Base-by-base conservation (phyloP, 2,329 filamentous ascomycete genomes). In the Mariannaea elegans region DNA sequence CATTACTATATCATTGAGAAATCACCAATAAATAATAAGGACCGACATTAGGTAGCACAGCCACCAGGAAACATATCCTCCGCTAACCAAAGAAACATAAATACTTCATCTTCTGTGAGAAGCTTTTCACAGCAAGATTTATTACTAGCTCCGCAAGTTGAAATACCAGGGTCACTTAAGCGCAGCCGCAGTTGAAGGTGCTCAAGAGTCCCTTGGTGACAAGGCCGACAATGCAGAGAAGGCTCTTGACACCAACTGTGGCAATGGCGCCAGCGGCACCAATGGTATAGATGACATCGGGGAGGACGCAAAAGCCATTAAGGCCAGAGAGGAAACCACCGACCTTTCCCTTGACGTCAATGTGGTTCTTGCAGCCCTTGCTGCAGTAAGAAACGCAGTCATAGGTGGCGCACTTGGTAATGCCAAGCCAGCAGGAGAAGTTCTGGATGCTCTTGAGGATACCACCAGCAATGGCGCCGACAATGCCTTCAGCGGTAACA, bases 361-460 rank as follows among this genome's bases (percentile, higher is more conserved):
- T 67, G 71, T 73, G 72, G 74, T 78, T 78, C 64, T 70, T 68
- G 70, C 76, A 78, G 64, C 76, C 76, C 68, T 74, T 70, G 67
- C 71, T 65, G 68, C 72, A 75, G 68, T 74, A 76, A 23, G 74
- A 75, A 50, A 78, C 75, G 64, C 76, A 78, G 72, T 78, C 76
- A 55, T 71, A 72, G 62, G 71, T 66, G 34, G 55, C 41, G 70
- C 75, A 77, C 41, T 65, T 63, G 34, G 69, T 68, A 34, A 75
- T 54, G 31, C 75, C 75, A 32, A 76, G 62, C 39, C 64, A 58
- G 71, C 75, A 77, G 41, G 69, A 64, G 13, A 71, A 39, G 38
- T 54, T 45, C 52, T 68, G 61, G 47, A 74, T 16, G 16, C 62
- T 58, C 46, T 67, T 65, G 29, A 75, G 44, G 34, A 74, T 50